Conservation (phyloP, 2,329 filamentous ascomycete species). For the Pyrenophora teres region DNA sequence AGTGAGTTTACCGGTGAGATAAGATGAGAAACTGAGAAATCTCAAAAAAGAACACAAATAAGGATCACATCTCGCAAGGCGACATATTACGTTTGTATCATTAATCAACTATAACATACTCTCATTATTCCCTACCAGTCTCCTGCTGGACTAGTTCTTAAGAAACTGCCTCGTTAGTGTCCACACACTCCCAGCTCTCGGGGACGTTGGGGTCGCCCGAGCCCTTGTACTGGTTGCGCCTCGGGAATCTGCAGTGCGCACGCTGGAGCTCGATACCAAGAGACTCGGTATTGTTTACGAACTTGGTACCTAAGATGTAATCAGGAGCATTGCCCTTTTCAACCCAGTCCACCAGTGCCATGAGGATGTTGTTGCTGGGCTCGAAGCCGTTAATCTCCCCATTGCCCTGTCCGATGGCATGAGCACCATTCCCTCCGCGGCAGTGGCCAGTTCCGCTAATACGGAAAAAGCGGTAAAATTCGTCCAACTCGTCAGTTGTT, state of each 20-base stretch:
- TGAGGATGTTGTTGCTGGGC: constrained; percentile 52
- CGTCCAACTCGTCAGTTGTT: constrained; percentile 42
- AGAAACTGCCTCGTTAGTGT: background rate
- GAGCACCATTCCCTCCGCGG: constrained; percentile 54
- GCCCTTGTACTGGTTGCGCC: constrained; percentile 42
- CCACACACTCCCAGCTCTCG: constrained; percentile 43
- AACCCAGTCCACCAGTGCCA: constrained; percentile 56
- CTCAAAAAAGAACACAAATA: too few relatives aligned
- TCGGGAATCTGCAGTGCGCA: constrained; percentile 47
- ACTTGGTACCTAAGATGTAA: constrained; percentile 39
- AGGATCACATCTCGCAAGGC: too few relatives aligned
- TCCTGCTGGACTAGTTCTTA: too few relatives aligned
- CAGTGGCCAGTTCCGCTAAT: constrained; percentile 61
- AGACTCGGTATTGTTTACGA: constrained; percentile 33
- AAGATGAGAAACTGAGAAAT: too few relatives aligned
- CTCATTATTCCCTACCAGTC: background rate
- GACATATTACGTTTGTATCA: too few relatives aligned
- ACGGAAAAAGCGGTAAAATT: constrained; percentile 58
- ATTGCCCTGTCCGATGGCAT: constrained; percentile 38
- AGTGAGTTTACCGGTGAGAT: too few relatives aligned
- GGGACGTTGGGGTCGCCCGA: constrained; percentile 34
- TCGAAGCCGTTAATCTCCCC: constrained; percentile 33
- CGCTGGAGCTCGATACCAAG: constrained; percentile 41
- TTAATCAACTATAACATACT: background rate
- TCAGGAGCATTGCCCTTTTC: constrained; percentile 52